Conservation (phyloP, 148 eudicot species). For the Rhododendron kiyosumense region DNA sequence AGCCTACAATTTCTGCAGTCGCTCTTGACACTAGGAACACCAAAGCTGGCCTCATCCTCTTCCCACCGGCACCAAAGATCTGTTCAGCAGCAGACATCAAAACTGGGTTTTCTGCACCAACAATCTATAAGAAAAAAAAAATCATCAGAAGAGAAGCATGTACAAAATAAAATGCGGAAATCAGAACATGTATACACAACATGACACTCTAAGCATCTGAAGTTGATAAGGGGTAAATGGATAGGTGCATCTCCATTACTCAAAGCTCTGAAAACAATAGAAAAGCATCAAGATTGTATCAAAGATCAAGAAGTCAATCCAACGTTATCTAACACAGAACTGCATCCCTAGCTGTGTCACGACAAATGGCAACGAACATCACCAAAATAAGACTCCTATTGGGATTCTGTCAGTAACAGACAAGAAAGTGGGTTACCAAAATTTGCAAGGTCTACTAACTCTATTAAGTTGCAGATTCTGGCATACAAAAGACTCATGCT, state of each 20-base stretch:
- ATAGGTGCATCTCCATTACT: not conserved
- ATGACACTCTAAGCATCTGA: not conserved
- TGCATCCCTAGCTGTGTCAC: not conserved
- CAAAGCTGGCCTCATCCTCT: slow-evolving; percentile 96
- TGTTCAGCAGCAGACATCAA: slow-evolving; percentile 96
- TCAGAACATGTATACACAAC: not conserved
- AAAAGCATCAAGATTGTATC: not conserved
- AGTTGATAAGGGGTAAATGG: slow-evolving; percentile 3
- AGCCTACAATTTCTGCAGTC: slow-evolving; percentile 71
- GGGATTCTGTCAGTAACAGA: not conserved
- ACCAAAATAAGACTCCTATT: not conserved
- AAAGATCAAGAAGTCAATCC: not conserved
- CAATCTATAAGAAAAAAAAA: slow-evolving; percentile 47
- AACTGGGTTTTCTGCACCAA: slow-evolving; percentile 36
- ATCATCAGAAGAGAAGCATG: slow-evolving; percentile 20
- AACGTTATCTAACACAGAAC: not conserved
- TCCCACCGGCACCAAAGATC: slow-evolving; percentile 93
- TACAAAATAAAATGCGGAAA: not conserved
- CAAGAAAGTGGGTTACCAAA: not conserved
- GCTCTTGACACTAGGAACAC: slow-evolving; percentile 28
- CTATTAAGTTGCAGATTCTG: not conserved
- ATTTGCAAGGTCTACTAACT: not conserved
- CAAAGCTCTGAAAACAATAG: not conserved
- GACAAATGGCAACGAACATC: not conserved
- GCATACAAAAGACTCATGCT: not conserved